Evolutionary conservation across 305 asterid genomes (phyloP), one percentile per base, ranked within the genome.

Genomic region (Fraxinus dipetala): DNA sequence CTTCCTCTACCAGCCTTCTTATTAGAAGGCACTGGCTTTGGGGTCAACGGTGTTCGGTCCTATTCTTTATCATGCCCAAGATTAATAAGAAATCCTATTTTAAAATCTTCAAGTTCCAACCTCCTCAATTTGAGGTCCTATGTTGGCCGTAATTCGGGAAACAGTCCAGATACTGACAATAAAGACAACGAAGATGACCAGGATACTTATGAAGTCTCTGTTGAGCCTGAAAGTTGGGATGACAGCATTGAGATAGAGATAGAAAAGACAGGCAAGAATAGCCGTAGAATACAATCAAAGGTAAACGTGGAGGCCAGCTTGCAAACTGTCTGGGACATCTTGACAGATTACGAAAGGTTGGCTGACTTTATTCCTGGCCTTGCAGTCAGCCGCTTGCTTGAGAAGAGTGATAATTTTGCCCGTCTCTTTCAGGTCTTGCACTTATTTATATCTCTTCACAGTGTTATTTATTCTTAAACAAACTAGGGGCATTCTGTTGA

Each of bases 301-400:
- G 85, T 91, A 30, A 88, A 84, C 9, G 83, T 94, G 74, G 87
- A 85, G 82, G 93, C 98, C 48, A 88, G 91, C 88, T 91, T 94
- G 54, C 87, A 91, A 74, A 85, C 84, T 14, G 87, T 93, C 24
- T 94, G 96, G 96, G 87, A 85, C 78, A 86, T 91, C 79, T 82
- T 94, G 88, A 94, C 97, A 51, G 93, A 94, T 89, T 94, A 94
- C 74, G 98, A 94, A 82, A 86, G 91, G 80, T 86, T 94, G 85
- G 92, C 97, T 79, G 98, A 94, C 82, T 93, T 90, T 84, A 91
- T 94, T 78, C 98, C 98, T 3, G 93, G 96, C 76, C 94, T 94
- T 32, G 94, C 93, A 30, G 97, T 93, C 81, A 89, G 97, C 88
- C 87, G 88, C 89, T 85, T 94, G 90, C 91, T 94, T 61, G 91